phyloP scores from a whole-genome alignment of 345 rosid species.

The Lepidium didymum region DNA sequence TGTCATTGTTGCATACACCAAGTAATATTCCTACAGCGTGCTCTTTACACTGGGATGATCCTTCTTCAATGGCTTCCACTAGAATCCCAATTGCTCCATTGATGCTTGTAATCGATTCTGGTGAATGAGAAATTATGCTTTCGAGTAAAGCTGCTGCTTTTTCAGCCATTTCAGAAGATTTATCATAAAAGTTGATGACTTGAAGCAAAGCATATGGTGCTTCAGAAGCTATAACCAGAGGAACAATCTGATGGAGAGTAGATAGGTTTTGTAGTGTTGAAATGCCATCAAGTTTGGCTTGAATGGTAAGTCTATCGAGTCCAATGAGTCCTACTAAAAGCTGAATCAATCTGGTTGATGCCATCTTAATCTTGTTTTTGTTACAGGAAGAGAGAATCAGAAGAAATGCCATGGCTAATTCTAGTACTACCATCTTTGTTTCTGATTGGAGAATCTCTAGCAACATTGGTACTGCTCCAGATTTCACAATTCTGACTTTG shows the following conservation, averaged over 20 bases:
- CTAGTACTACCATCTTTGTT: slow-evolving; percentile 31
- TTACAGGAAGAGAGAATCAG: slow-evolving; percentile 66
- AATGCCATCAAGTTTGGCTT: slow-evolving; percentile 51
- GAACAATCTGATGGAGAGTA: slow-evolving; percentile 46
- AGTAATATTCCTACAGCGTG: slow-evolving; percentile 66
- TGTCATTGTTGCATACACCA: slow-evolving; percentile 45
- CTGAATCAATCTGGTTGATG: slow-evolving; percentile 48
- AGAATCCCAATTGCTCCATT: slow-evolving; percentile 45
- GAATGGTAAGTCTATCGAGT: slow-evolving; percentile 18
- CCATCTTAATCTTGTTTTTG: slow-evolving; percentile 54
- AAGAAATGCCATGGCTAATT: slow-evolving; percentile 49
- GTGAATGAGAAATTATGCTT: slow-evolving; percentile 30
- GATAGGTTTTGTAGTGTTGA: slow-evolving; percentile 77
- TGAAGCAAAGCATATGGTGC: slow-evolving; percentile 45
- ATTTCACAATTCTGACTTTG: slow-evolving; percentile 58
- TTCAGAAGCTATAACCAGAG: slow-evolving; percentile 47
- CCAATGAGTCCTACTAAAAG: slow-evolving; percentile 34
- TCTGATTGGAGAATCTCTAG: slow-evolving; percentile 47
- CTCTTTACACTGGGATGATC: slow-evolving; percentile 55
- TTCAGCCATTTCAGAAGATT: slow-evolving; percentile 41
- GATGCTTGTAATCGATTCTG: slow-evolving; percentile 31
- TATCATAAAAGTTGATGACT: slow-evolving; percentile 33
- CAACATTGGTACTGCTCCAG: slow-evolving; percentile 55
- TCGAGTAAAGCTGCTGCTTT: slow-evolving; percentile 67
- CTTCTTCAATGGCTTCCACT: slow-evolving; percentile 79